Conservation (phyloP, 1,284 basidiomycete species). For the Meira miltonrushii region DNA sequence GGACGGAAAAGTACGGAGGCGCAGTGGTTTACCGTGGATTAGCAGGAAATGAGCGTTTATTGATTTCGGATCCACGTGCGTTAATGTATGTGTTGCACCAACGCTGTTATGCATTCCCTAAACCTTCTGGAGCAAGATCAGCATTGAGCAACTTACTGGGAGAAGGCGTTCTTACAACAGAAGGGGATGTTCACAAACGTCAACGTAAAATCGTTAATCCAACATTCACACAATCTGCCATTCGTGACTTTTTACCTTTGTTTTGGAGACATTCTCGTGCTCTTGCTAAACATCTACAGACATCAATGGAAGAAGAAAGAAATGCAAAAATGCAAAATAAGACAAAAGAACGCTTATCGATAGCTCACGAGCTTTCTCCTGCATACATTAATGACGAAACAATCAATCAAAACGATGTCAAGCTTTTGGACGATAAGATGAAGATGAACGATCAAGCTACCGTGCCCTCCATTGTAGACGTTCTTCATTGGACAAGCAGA, state of each 20-base stretch:
- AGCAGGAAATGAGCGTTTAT: background rate
- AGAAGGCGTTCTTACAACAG: constrained; percentile 11
- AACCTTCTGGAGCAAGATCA: background rate
- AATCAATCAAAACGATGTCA: background rate
- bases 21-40: background rate
- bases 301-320: background rate
- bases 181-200: constrained; percentile 16
- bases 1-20: background rate
- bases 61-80: background rate
- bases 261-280: background rate
- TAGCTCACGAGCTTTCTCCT: background rate
- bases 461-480: constrained; percentile 11
- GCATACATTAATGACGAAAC: background rate
- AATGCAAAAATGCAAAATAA: background rate
- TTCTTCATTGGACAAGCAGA: constrained; percentile 16
- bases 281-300: background rate
- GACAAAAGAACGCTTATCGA: background rate
- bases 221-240: constrained; percentile 10
- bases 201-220: constrained; percentile 20
- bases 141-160: constrained; percentile 5
- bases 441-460: background rate
- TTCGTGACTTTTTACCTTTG: background rate
- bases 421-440: background rate
- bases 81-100: background rate
- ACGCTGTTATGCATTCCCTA: background rate